These are phyloP conservation scores for Berberis thunbergii DNA, from an alignment of 164 flowering plant genomes.

Conservation along the genomic window DNA sequence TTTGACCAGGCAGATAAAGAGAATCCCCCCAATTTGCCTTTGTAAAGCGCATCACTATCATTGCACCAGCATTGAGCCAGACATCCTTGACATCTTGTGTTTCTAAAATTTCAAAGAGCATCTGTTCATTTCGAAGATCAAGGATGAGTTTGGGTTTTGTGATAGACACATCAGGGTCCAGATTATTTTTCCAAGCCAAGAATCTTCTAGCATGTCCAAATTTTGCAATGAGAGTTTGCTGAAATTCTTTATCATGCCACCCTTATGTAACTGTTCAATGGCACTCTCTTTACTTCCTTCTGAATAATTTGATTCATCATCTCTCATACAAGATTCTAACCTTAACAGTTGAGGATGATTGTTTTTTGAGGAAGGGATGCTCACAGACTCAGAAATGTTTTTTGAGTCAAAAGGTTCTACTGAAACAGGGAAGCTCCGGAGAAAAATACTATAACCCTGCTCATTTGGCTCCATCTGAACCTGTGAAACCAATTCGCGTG, in stretches of 20 bases:
- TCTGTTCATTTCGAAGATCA: conserved; percentile 93
- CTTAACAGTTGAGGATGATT: conserved; percentile 83
- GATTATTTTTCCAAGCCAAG: conserved; percentile 73
- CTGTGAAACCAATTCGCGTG: conserved; percentile 16
- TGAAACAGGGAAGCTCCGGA: conserved; percentile 23
- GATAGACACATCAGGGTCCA: conserved; percentile 49
- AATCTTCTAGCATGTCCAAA: conserved; percentile 58
- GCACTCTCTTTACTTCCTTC: conserved; percentile 22
- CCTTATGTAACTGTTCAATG: conserved; percentile 19
- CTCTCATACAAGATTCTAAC: conserved; percentile 44
- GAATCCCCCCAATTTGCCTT: conserved; percentile 40
- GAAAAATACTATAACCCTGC: conserved; percentile 22
- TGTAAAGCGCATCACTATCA: conserved; percentile 50
- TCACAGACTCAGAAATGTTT: conserved; percentile 14
- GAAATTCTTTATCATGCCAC: conserved; percentile 33
- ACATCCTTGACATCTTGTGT: conserved; percentile 43
- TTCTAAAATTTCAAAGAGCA: conserved; percentile 87
- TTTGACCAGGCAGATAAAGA: conserved; percentile 45
- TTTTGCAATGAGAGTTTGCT: conserved; percentile 49
- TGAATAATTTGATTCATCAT: conserved; percentile 19
- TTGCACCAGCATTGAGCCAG: conserved; percentile 77
- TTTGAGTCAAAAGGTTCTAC: conserved; percentile 61
- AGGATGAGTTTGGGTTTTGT: conserved; percentile 66
- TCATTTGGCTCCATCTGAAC: conserved; percentile 22
- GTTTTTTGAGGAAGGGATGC: conserved; percentile 17